These are phyloP conservation scores for Backusella psychrophila DNA, from an alignment of 192 early-diverging fungal species.

Conservation along the genomic window DNA sequence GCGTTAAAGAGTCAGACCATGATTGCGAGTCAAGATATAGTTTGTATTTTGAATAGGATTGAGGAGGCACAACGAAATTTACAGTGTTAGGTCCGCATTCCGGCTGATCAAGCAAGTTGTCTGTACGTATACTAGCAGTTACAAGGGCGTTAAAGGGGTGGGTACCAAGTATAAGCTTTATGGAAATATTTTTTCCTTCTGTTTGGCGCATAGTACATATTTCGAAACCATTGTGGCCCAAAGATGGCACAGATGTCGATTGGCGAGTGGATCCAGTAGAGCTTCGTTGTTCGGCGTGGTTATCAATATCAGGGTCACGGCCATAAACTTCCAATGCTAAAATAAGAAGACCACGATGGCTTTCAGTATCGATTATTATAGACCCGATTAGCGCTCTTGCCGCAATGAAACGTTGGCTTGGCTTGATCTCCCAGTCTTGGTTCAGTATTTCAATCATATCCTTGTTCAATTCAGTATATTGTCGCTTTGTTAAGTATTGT, in stretches of 20 bases:
- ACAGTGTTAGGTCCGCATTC: not conserved
- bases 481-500: slow-evolving; percentile 9
- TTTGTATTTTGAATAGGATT: not conserved
- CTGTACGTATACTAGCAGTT: not conserved
- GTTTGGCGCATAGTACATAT: not conserved
- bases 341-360: slow-evolving; percentile 5
- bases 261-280: not conserved
- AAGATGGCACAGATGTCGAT: not conserved
- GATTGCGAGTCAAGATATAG: not conserved
- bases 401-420: slow-evolving; percentile 9
- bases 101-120: not conserved
- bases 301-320: not conserved
- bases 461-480: slow-evolving; percentile 10
- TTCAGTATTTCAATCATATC: slow-evolving; percentile 10
- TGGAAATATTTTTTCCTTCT: not conserved
- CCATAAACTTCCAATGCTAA: not conserved
- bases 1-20: not conserved
- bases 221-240: not conserved
- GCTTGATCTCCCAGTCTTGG: slow-evolving; percentile 9
- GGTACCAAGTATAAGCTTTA: not conserved
- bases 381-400: slow-evolving; percentile 4
- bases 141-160: not conserved
- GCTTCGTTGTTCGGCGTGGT: not conserved
- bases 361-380: slow-evolving; percentile 11
- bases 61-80: not conserved